Evolutionary conservation across 2,329 filamentous ascomycete genomes (phyloP), one percentile per base, ranked within the genome.

Genomic region (Trichoderma koningiopsis): DNA sequence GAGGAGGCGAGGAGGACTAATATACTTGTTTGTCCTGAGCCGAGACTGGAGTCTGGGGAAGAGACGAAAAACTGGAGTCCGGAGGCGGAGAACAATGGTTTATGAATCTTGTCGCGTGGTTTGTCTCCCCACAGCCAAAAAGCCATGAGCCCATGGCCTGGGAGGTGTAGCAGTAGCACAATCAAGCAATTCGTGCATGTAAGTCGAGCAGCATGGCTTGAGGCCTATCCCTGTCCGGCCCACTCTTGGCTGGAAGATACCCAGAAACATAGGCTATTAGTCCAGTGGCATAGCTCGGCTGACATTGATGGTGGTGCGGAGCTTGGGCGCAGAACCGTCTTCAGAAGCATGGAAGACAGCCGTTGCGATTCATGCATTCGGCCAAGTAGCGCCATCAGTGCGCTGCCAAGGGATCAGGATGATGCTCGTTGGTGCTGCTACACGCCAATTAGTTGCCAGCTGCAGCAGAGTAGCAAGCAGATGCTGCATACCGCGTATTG

Each of bases 51-150:
- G 69, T 71, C 49, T 57, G 71, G 59, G 65, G 68, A 56, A 40
- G 63, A 68, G 67, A 70, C 63, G 59, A 29, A 43, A 49, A 57
- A 43, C 37, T 61, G 69, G 67, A 68, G 24, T 64, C 31, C 64
- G 59, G 66, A 69, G 58, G 57, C 47, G 71, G 70, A 55, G 61
- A 60, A 73, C 70, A 69, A 71, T 69, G 61, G 49, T 62, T 68
- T 70, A 65, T 69, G 68, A 58, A 57, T 13, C 37, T 60, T 40
- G 63, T 68, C 68, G 70, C 70, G 58, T 63, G 55, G 61, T 52
- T 63, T 35, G 5, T 49, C 49, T 56, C 47, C 37, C 66, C 58
- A 31, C 49, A 59, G 62, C 56, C 27, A 29, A 63, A 62, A 33
- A 33, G 27, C 33, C 27, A 29, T 33, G 43, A 35, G 14, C 49